Base-by-base conservation (phyloP, 192 early-diverging fungal genomes). In the Chytriomyces sp. region DNA sequence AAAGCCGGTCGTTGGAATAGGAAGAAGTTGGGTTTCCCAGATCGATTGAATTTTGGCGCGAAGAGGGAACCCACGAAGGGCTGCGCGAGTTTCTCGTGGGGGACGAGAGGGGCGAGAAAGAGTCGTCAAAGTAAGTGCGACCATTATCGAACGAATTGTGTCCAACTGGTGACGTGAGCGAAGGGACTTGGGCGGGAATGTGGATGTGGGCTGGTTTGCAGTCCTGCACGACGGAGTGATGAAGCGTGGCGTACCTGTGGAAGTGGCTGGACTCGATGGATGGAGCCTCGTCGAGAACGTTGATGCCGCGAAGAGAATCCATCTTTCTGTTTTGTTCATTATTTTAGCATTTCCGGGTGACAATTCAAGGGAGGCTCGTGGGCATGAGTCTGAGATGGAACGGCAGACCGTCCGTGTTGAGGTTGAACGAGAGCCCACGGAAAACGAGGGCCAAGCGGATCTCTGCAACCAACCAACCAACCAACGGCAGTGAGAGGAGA, bases 21-120 rank as follows among this genome's bases (percentile, higher is more conserved):
- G 59, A 36, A 17, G 33, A 10, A 37, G 59, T 3, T 30, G 3
- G 7, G 38, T 31, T 36, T 25, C 2, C 19, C 56, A 58, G 14
- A 31, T 70, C 68, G 37, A 70, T 31, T 8, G 52, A 55, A 33
- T 70, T 70, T 25, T 39, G n/a, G 26, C 68, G 68, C 33, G 68
- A 59, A 0, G 53, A 59, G 6, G 57, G n/a, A 41, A 25, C 39
- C 5, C 56, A 70, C 26, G 25, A 56, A 17, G 34, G 39, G 17
- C 56, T 28, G 36, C 28, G 28, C 7, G 68, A 17, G 19, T 54
- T 36, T 49, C 44, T 0, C 17, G 2, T 49, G 2, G 44, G 44
- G 14, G 44, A 49, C 26, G 68, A 59, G 19, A 31, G 5, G 12
- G 62, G 62, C 25, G 62, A 39, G 25, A 2, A 32, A 22, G 44